Percentiles rank a stretch among this genome's conserved stretches.
phyloP scores from a whole-genome alignment of 805 yeast species.

The Cyberlindnera lachancei region DNA sequence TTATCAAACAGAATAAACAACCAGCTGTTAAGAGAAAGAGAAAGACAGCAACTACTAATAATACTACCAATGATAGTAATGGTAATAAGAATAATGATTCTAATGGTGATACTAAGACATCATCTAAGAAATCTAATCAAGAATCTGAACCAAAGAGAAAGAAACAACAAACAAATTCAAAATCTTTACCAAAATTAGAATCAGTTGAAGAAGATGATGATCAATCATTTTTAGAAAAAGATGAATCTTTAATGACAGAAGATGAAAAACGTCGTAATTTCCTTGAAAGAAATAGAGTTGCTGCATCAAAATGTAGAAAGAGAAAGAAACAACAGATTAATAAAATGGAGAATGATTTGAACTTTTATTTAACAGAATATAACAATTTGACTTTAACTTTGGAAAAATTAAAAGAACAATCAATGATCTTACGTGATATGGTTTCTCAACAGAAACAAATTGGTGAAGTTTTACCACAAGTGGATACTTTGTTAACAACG shows the following conservation, averaged over 20 bases:
- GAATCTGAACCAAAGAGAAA: neutral
- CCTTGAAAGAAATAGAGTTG: conserved; percentile 86
- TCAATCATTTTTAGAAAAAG: conserved; percentile 1
- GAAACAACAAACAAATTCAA: neutral
- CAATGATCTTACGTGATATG: conserved; percentile 40
- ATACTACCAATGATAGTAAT: neutral
- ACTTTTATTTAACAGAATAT: conserved; percentile 64
- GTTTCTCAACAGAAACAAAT: conserved; percentile 25
- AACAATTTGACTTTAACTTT: conserved; percentile 55
- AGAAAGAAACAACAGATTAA: conserved; percentile 84
- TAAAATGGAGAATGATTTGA: conserved; percentile 74
- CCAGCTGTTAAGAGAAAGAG: no score
- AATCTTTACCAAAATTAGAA: neutral
- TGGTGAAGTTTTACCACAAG: conserved; percentile 40
- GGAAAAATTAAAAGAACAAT: conserved; percentile 49
- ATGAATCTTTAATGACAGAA: conserved; percentile 47
- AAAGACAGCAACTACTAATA: neutral
- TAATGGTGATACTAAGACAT: neutral
- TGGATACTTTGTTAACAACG: conserved; percentile 13
- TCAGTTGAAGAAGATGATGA: neutral
- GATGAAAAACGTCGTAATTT: conserved; percentile 73
- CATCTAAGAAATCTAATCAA: neutral
- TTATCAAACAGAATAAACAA: neutral
- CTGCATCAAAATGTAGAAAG: conserved; percentile 93
- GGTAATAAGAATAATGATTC: neutral